These are phyloP conservation scores for Trichopus zeylanicus DNA, from an alignment of 116 monocot species.

Conservation along the genomic window DNA sequence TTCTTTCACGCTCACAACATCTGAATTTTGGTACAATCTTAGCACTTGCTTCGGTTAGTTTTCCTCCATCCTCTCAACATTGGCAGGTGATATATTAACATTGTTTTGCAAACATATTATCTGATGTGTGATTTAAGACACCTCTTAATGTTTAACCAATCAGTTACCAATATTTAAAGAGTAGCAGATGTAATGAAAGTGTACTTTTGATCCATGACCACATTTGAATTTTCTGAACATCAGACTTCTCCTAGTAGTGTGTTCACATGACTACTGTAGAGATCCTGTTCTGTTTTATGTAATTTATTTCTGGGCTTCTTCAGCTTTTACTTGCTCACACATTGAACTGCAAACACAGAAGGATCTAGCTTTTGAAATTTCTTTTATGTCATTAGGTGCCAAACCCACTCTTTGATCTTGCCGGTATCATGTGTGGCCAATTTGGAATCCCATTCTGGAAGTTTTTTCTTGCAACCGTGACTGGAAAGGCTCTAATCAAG, in stretches of 20 bases:
- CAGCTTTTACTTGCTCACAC: not conserved
- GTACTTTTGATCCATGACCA: too few relatives aligned
- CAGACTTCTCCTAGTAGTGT: too few relatives aligned
- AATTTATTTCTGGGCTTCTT: not conserved
- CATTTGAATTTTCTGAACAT: too few relatives aligned
- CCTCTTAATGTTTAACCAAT: too few relatives aligned
- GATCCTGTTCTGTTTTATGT: too few relatives aligned
- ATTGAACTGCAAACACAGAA: not conserved
- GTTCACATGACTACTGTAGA: too few relatives aligned
- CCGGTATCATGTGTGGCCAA: slow-evolving; percentile 97
- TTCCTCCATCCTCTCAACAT: not conserved
- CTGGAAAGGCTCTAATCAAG: slow-evolving; percentile 89
- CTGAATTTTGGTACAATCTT: slow-evolving; percentile 74
- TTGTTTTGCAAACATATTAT: too few relatives aligned
- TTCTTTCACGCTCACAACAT: slow-evolving; percentile 55
- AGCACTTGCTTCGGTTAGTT: slow-evolving; percentile 64
- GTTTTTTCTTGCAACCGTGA: slow-evolving; percentile 83
- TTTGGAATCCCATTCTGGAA: slow-evolving; percentile 92
- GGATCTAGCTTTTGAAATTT: not conserved
- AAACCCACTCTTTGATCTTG: slow-evolving; percentile 93
- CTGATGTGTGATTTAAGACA: too few relatives aligned
- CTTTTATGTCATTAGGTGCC: slow-evolving; percentile 52
- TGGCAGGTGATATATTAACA: too few relatives aligned
- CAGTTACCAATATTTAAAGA: too few relatives aligned
- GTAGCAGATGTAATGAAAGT: too few relatives aligned